Evolutionary conservation across 2,329 filamentous ascomycete species (phyloP).

Genomic region (Alternaria sp.): DNA sequence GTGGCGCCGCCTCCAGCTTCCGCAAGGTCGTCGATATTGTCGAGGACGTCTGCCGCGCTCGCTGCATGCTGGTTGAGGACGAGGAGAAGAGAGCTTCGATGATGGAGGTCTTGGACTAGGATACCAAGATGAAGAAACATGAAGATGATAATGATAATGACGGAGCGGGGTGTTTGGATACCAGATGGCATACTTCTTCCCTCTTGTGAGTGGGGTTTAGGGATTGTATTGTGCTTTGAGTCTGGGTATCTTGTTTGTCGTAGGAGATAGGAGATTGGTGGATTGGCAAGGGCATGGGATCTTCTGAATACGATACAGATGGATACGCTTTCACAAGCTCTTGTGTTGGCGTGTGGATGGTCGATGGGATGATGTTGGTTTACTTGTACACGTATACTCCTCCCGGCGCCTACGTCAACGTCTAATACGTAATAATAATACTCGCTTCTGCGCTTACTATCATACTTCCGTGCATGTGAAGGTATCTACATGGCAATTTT

Average conservation of each 20-base stretch:
- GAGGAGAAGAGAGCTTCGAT: constrained; percentile 53
- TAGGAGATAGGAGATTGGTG: neutral
- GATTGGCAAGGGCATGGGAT: too few species aligned
- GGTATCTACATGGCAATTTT: neutral
- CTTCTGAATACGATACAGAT: neutral
- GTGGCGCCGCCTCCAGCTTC: constrained; percentile 90
- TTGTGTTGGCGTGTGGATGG: neutral
- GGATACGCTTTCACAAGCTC: neutral
- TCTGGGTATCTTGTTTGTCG: neutral
- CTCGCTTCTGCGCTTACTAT: neutral
- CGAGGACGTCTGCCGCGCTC: constrained; percentile 69
- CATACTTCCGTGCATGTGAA: neutral
- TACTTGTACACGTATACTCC: neutral
- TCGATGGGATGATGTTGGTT: neutral
- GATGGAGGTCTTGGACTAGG: constrained; percentile 49
- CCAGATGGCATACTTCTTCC: constrained; percentile 11
- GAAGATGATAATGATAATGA: neutral
- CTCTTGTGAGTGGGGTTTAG: neutral
- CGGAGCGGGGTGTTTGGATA: constrained; percentile 9
- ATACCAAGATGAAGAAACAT: constrained; percentile 8
- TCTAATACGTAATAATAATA: neutral
- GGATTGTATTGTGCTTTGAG: neutral
- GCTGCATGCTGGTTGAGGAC: constrained; percentile 71
- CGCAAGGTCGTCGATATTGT: constrained; percentile 81
- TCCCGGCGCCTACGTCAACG: neutral